Base-by-base conservation (phyloP, 2,329 filamentous ascomycete genomes). In the Clarireedia hainanense region DNA sequence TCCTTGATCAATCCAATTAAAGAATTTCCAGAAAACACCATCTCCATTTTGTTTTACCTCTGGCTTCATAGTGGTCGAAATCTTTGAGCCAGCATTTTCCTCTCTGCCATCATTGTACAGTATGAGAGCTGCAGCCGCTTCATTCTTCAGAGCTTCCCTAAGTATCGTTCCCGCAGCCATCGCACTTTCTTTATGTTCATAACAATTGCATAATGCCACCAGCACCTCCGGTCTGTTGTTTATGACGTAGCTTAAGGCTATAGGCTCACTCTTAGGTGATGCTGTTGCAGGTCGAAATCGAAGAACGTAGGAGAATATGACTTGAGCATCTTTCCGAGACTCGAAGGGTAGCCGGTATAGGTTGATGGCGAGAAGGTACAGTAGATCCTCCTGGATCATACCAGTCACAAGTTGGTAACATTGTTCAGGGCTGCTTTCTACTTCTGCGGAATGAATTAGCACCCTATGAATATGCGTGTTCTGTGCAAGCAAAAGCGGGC, bases 11-110 rank as follows among this genome's bases (percentile, higher is more conserved):
- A 99, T 95, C 90, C 92, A 99, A 59, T 88, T 84, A 68, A 99
- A 97, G 73, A 97, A 97, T 47, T 83, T 86, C 94, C 94, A 99
- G 70, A 99, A 96, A 2, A 96, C 84, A 3, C 92, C 92, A 46
- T 84, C 80, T 12, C 91, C 91, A 47, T 81, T 86, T 65, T 94
- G 88, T 36, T 81, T 83, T 42, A 83, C 74, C 58, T 89, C 86
- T 47, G 86, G 83, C 65, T 94, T 88, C 60, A 96, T 88, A 23
- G 83, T 85, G 51, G 80, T 84, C 40, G 95, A 77, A 43, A 90
- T 88, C 61, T 90, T 84, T n/a, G 82, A 81, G 63, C 58, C 59
- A 55, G 86, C 89, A 57, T 30, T 86, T 84, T 24, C 78, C 75
- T 84, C 80, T 43, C 81, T 80, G 5, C 88, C 89, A 70, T 96